phyloP scores from a whole-genome alignment of 371 early-diverging fungal genomes.

The Phascolomyces articulosus region DNA sequence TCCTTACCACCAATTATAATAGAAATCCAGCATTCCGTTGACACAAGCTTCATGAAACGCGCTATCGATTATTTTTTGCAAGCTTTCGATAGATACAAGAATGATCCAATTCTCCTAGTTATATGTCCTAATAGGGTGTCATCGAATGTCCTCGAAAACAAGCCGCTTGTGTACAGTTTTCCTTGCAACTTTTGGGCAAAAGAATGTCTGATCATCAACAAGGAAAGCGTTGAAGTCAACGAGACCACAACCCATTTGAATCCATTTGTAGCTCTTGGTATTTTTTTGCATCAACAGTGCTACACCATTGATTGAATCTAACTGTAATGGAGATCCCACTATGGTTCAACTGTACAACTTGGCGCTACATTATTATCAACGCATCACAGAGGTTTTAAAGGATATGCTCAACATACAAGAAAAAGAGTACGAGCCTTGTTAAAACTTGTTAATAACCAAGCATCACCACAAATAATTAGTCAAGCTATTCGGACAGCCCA shows the following conservation, averaged over 20 bases:
- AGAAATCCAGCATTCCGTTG: background rate
- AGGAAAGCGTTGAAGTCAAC: background rate
- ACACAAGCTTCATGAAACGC: background rate
- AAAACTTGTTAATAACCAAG: background rate
- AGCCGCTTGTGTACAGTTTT: background rate
- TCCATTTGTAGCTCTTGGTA: background rate
- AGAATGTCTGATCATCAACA: background rate
- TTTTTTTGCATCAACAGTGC: background rate
- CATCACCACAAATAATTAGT: background rate
- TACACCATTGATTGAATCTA: background rate
- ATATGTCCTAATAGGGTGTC: background rate
- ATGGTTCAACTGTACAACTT: background rate
- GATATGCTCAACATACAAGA: background rate
- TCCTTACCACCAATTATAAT: background rate
- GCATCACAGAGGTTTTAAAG: background rate
- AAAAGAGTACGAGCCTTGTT: background rate
- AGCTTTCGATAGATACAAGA: background rate
- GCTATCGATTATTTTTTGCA: background rate
- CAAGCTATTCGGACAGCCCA: background rate
- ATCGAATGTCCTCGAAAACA: too few relatives aligned
- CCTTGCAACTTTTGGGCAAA: background rate
- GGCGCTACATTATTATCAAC: background rate
- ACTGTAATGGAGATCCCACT: background rate
- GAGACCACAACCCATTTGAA: background rate
- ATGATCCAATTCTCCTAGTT: background rate